These are phyloP conservation scores for Phytophthora crassamura DNA, from an alignment of 352 stramenopile species.

Conservation along the genomic window DNA sequence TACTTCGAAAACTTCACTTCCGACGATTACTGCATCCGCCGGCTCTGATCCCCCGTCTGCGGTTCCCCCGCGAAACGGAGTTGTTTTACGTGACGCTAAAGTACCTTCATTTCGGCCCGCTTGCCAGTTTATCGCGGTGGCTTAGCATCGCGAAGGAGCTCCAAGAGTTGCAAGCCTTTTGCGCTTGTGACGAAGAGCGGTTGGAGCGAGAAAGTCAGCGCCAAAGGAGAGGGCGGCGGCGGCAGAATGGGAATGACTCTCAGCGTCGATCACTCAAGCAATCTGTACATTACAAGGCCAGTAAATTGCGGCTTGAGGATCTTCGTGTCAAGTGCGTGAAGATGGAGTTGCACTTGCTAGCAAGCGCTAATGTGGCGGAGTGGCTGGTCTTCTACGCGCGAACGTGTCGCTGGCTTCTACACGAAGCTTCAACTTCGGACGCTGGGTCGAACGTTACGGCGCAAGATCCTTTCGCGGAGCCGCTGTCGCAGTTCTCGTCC, in stretches of 20 bases:
- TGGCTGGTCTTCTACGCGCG: conserved; percentile 69
- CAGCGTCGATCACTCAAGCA: conserved; percentile 43
- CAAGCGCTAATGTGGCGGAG: conserved; percentile 54
- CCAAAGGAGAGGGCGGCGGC: conserved; percentile 17
- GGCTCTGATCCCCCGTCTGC: conserved; percentile 61
- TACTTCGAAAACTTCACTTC: conserved; percentile 42
- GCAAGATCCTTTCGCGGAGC: conserved; percentile 52
- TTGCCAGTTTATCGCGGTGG: conserved; percentile 63
- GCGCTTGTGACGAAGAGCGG: conserved; percentile 63
- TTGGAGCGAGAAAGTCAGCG: conserved; percentile 46
- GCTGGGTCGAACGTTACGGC: not conserved
- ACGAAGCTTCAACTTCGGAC: conserved; percentile 22
- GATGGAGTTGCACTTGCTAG: conserved; percentile 66
- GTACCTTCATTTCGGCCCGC: conserved; percentile 67
- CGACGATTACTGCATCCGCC: conserved; percentile 54
- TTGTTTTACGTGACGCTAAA: conserved; percentile 74
- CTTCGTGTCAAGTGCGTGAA: conserved; percentile 54
- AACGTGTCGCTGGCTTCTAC: conserved; percentile 64
- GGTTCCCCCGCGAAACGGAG: conserved; percentile 60
- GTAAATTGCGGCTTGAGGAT: conserved; percentile 60
- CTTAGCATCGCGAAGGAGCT: conserved; percentile 64
- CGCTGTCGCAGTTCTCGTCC: conserved; percentile 53
- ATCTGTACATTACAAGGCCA: conserved; percentile 67
- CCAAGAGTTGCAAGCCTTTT: conserved; percentile 70
- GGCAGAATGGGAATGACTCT: conserved; percentile 17